Conservation (phyloP, 805 yeast species). For the Hanseniaspora hatyaiensis region DNA sequence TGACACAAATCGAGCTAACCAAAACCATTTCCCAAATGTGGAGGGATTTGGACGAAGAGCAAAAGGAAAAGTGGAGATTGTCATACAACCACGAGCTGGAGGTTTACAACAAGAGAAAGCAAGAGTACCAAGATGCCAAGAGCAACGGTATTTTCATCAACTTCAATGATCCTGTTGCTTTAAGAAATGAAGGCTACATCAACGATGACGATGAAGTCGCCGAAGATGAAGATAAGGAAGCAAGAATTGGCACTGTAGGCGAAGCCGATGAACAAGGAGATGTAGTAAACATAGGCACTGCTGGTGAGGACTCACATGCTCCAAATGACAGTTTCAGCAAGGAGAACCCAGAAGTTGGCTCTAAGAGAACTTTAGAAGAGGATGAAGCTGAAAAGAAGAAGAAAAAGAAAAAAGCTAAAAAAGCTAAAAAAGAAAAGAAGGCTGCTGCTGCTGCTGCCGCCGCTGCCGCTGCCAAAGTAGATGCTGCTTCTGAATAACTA, state of each 20-base stretch:
- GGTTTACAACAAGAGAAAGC: conserved; percentile 37
- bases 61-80: conserved; percentile 61
- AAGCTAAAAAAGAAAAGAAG: conserved; percentile 14
- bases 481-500: not conserved
- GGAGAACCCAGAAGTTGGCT: not conserved
- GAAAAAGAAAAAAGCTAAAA: conserved; percentile 16
- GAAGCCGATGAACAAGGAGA: too few species aligned
- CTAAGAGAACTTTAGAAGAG: conserved; percentile 9
- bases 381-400: conserved; percentile 16
- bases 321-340: not conserved
- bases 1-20: conserved; percentile 67
- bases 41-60: conserved; percentile 58
- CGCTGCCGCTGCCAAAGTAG: conserved; percentile 6
- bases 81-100: conserved; percentile 36
- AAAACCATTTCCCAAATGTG: conserved; percentile 69
- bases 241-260: conserved; percentile 31
- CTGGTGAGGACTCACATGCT: not conserved
- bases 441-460: conserved; percentile 15
- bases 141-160: conserved; percentile 31
- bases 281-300: too few species aligned
- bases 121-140: conserved; percentile 37
- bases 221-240: conserved; percentile 38
- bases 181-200: conserved; percentile 23
- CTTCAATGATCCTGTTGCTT: conserved; percentile 31
- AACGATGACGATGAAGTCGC: not conserved